Base-by-base conservation (phyloP, 129 eudicot genomes). In the Sambucus nigra region DNA sequence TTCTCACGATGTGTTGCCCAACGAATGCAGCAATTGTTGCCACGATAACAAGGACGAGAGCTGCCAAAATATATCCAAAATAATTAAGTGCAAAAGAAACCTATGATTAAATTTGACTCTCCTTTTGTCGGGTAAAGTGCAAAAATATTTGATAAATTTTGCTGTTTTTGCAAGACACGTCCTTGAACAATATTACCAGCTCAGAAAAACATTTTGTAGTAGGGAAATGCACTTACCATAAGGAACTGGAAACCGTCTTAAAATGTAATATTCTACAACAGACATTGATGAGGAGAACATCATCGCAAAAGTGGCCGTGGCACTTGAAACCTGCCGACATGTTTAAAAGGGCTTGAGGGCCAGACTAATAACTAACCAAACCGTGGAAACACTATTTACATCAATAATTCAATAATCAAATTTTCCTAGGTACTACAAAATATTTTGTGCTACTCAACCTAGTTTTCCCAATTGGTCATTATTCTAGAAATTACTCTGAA, bases 271-370 rank as follows among this genome's bases (percentile, higher is more conserved):
- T 68, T 91, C 98, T 10, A 91, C 87, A 35, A 86, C 98, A 8
- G 98, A 91, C 95, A 91, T 91, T 24, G 95, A 91, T 5, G 98
- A 81, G 48, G 98, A 91, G 71, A 91, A 91, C 71, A 77, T 81
- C 98, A 91, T 91, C n/a, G 95, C 98, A 61, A 91, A 91, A 40
- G 94, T 91, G 35, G 98, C 95, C 2, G 98, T 91, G 59, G 98
- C 98, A 85, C 98, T 91, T 72, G 98, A 72, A 60, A 91, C 98
- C 98, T 91, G 75, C 50, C 51, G n/a, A 24, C 42, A 44, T n/a
- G 24, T 28, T 51, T 41, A 63, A 32, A 27, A 39, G 8, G 31
- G 31, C 24, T 32, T 55, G 17, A 49, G 39, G 25, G 28, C 23
- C 9, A 32, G 38, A 56, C 32, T 35, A 29, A 20, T 15, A 45